Conservation (phyloP, 768 basidiomycete species). For the Psilocybe sp. region DNA sequence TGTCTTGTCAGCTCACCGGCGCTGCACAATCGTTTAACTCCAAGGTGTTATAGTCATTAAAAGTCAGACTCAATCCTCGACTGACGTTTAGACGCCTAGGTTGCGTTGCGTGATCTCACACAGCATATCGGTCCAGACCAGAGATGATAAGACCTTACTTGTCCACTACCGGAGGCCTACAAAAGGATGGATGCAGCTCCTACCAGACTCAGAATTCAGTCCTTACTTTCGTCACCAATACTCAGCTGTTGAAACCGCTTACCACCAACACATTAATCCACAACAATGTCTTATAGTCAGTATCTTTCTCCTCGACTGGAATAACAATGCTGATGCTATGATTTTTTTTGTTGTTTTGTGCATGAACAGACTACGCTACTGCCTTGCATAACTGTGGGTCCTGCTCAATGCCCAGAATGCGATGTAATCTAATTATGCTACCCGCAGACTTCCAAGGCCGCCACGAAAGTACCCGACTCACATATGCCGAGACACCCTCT, state of each 20-base stretch:
- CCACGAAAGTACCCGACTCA: conserved; percentile 27
- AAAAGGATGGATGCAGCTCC: conserved; percentile 3
- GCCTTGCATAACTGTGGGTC: conserved; percentile 45
- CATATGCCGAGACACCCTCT: conserved; percentile 34
- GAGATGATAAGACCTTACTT: neutral
- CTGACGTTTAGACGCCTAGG: conserved; percentile 1
- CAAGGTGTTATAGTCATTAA: conserved; percentile 15
- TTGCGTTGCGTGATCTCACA: conserved; percentile 4
- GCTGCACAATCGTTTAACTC: conserved; percentile 11
- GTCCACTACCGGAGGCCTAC: no score
- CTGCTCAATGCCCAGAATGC: neutral
- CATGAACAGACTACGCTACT: conserved; percentile 24
- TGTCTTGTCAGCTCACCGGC: no score
- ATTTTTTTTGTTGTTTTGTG: neutral
- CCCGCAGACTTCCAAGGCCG: conserved; percentile 26
- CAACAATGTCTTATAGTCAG: conserved; percentile 18
- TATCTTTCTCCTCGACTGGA: no score
- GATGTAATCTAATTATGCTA: neutral
- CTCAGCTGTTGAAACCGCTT: no score
- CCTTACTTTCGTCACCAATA: no score
- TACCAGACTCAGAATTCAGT: no score
- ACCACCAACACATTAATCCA: no score
- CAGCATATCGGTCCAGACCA: conserved; percentile 1
- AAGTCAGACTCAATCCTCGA: conserved; percentile 10
- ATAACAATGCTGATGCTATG: conserved; percentile 1